These are phyloP conservation scores for Pelargonium citronellum DNA, from an alignment of 441 rosid genomes.

Conservation along the genomic window DNA sequence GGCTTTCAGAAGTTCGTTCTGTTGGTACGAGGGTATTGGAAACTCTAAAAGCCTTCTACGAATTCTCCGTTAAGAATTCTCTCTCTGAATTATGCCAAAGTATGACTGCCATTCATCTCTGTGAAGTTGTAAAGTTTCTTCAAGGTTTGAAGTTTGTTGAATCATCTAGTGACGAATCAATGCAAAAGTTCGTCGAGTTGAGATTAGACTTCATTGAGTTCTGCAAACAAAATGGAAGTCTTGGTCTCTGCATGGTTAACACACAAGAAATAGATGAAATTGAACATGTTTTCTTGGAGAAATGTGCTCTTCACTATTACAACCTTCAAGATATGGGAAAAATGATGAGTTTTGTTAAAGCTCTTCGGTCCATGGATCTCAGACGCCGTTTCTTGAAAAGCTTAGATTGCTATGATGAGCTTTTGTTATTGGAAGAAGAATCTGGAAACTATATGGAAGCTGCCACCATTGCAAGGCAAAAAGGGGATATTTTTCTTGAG, in stretches of 20 bases:
- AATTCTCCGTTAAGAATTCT: conserved; percentile 11
- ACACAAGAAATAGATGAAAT: conserved; percentile 26
- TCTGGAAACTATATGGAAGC: conserved; percentile 40
- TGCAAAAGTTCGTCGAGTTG: neutral
- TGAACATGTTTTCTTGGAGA: conserved; percentile 38
- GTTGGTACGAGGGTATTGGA: conserved; percentile 36
- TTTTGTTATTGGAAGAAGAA: conserved; percentile 39
- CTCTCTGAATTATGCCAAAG: conserved; percentile 25
- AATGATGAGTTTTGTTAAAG: conserved; percentile 42
- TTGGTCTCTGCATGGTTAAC: conserved; percentile 7
- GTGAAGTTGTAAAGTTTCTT: conserved; percentile 33
- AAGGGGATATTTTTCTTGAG: conserved; percentile 33
- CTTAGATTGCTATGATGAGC: conserved; percentile 35
- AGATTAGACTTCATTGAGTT: conserved; percentile 25
- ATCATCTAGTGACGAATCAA: neutral
- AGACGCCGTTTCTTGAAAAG: conserved; percentile 30
- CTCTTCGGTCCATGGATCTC: conserved; percentile 26
- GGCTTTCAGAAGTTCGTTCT: conserved; percentile 35
- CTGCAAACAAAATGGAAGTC: conserved; percentile 27
- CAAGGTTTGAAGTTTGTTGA: conserved; percentile 20
- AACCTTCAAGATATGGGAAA: conserved; percentile 23
- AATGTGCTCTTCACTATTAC: conserved; percentile 32
- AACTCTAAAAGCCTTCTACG: conserved; percentile 26
- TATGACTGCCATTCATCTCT: conserved; percentile 23
- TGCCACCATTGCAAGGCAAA: conserved; percentile 38